These are phyloP conservation scores for Nigrospora sphaerica DNA, from an alignment of 2,329 filamentous ascomycete genomes.

Conservation along the genomic window DNA sequence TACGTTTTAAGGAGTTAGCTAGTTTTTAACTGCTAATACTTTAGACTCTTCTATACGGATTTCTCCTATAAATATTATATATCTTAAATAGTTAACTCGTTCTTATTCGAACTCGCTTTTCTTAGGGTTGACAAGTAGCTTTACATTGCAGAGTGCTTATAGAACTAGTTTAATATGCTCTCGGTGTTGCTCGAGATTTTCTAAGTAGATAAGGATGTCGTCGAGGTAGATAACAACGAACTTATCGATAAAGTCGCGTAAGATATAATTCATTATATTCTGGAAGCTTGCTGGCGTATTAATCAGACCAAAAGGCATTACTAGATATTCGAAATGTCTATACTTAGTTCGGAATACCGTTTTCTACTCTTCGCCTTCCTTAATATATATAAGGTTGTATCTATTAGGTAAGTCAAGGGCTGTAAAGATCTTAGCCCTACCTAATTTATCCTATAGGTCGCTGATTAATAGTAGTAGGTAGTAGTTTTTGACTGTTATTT, in stretches of 20 bases:
- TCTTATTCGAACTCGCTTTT: slow-evolving; percentile 19
- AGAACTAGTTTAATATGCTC: too few relatives aligned
- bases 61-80: slow-evolving; percentile 16
- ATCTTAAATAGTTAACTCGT: slow-evolving; percentile 20
- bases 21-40: slow-evolving; percentile 15
- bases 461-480: slow-evolving; percentile 14
- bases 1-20: slow-evolving; percentile 9
- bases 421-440: slow-evolving; percentile 5
- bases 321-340: slow-evolving; percentile 16
- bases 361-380: slow-evolving; percentile 15
- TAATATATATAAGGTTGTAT: slow-evolving; percentile 9
- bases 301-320: slow-evolving; percentile 18
- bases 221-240: slow-evolving; percentile 10
- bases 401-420: slow-evolving; percentile 6
- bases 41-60: slow-evolving; percentile 18
- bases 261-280: slow-evolving; percentile 8
- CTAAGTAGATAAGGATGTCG: slow-evolving; percentile 15
- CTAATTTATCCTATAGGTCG: slow-evolving; percentile 11
- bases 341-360: slow-evolving; percentile 16
- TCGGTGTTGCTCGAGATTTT: too few relatives aligned
- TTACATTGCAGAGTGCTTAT: too few relatives aligned
- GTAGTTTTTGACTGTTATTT: slow-evolving; percentile 14
- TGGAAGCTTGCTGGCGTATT: slow-evolving; percentile 8
- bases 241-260: neutral
- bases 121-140: too few relatives aligned